These are phyloP conservation scores for Diaporthe eres DNA, from an alignment of 2,329 filamentous ascomycete species.

Conservation along the genomic window DNA sequence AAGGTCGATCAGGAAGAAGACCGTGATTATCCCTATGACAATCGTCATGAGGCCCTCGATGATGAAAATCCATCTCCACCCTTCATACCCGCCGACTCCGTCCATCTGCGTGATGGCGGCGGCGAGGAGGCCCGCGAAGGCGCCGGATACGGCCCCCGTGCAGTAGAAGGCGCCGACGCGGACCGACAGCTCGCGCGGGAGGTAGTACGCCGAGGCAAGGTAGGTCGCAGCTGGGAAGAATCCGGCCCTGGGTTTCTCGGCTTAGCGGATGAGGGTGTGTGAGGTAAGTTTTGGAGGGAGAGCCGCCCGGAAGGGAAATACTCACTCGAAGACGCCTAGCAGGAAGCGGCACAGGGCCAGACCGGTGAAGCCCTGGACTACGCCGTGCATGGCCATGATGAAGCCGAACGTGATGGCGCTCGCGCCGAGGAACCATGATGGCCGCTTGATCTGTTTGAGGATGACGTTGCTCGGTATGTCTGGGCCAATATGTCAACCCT, in stretches of 20 bases:
- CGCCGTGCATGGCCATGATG: constrained; percentile 56
- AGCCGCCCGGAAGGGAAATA: too few relatives aligned
- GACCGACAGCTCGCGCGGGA: constrained; percentile 13
- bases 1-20: constrained; percentile 17
- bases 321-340: constrained; percentile 59
- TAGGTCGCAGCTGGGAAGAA: constrained; percentile 56
- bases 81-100: constrained; percentile 57
- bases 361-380: constrained; percentile 57
- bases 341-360: constrained; percentile 62
- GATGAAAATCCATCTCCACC: constrained; percentile 66
- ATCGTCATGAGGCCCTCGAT: constrained; percentile 64
- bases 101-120: constrained; percentile 64
- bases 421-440: constrained; percentile 22
- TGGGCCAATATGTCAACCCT: background rate
- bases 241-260: constrained; percentile 68
- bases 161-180: constrained; percentile 57
- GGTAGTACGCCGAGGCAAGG: constrained; percentile 20
- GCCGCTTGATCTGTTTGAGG: constrained; percentile 21
- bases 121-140: constrained; percentile 75
- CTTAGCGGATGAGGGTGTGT: constrained; percentile 45
- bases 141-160: constrained; percentile 61
- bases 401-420: constrained; percentile 64
- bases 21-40: constrained; percentile 53
- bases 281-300: too few relatives aligned
- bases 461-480: constrained; percentile 29